Conservation (phyloP, 2,329 filamentous ascomycete species). For the Cercospora berteroae region DNA sequence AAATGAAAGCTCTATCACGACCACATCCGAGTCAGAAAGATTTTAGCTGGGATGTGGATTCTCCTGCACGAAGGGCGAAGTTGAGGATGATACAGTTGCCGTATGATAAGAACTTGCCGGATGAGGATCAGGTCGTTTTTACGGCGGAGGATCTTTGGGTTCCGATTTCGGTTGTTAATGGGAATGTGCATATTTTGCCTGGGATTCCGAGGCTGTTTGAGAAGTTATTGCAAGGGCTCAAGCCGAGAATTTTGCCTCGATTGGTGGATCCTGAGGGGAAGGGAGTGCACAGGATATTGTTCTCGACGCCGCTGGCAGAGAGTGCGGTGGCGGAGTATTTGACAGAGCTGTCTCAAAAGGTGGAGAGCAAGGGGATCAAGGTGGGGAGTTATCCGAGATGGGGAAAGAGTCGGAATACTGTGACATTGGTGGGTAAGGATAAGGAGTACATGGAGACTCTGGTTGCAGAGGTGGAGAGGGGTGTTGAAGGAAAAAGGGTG, state of each 20-base stretch:
- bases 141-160: slow-evolving; percentile 84
- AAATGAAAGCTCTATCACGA: slow-evolving; percentile 80
- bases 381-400: slow-evolving; percentile 93
- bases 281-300: slow-evolving; percentile 72
- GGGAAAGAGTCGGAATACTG: slow-evolving; percentile 83
- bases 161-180: slow-evolving; percentile 82
- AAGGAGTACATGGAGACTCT: slow-evolving; percentile 74
- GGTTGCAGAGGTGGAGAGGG: slow-evolving; percentile 71
- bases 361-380: slow-evolving; percentile 76
- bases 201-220: slow-evolving; percentile 86
- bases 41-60: slow-evolving; percentile 83
- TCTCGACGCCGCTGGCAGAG: slow-evolving; percentile 85
- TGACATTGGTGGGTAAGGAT: slow-evolving; percentile 80
- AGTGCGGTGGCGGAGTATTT: slow-evolving; percentile 81
- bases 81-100: slow-evolving; percentile 89
- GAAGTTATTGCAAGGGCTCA: slow-evolving; percentile 72
- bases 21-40: slow-evolving; percentile 66
- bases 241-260: slow-evolving; percentile 66
- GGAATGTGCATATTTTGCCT: slow-evolving; percentile 89
- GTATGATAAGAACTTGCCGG: slow-evolving; percentile 60
- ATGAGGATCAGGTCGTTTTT: slow-evolving; percentile 74
- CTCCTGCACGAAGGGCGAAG: slow-evolving; percentile 74
- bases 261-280: slow-evolving; percentile 78
- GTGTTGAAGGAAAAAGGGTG: slow-evolving; percentile 71
- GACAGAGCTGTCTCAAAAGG: slow-evolving; percentile 71